These are phyloP conservation scores for Populus hybrid DNA, from an alignment of 441 rosid genomes.

Conservation along the genomic window DNA sequence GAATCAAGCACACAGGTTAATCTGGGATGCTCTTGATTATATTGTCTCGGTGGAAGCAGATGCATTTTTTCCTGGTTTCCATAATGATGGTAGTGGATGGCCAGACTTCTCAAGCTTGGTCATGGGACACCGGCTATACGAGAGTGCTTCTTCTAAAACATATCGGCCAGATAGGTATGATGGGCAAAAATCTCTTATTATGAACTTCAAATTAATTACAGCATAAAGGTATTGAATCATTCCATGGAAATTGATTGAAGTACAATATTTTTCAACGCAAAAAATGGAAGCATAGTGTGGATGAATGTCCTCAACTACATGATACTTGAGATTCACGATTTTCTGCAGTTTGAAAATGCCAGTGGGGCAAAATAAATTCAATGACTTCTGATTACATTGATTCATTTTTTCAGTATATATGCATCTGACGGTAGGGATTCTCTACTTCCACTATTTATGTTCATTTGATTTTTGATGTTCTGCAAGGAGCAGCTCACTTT, in stretches of 20 bases:
- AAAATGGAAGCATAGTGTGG: not conserved
- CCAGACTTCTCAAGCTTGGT: constrained; percentile 96
- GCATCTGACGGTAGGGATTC: not conserved
- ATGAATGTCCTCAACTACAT: too few relatives aligned
- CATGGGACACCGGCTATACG: constrained; percentile 97
- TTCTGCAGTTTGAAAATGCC: too few relatives aligned
- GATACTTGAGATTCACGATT: too few relatives aligned
- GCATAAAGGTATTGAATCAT: not conserved
- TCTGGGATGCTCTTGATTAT: constrained; percentile 98
- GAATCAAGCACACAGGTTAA: constrained; percentile 80
- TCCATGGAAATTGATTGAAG: not conserved
- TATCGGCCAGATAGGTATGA: constrained; percentile 80
- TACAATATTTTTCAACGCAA: not conserved
- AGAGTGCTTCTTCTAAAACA: too few relatives aligned
- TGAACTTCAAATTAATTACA: constrained; percentile 13
- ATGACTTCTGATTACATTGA: not conserved
- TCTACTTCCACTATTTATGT: not conserved
- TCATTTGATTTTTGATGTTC: not conserved
- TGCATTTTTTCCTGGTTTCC: constrained; percentile 87
- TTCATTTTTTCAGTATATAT: not conserved
- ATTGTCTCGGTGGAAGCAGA: constrained; percentile 88
- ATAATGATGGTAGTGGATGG: constrained; percentile 84
- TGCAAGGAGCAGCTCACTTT: not conserved
- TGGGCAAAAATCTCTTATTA: constrained; percentile 14
- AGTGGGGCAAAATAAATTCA: not conserved